phyloP scores from a whole-genome alignment of 2,329 filamentous ascomycete species.

The Colletotrichum spinosum region DNA sequence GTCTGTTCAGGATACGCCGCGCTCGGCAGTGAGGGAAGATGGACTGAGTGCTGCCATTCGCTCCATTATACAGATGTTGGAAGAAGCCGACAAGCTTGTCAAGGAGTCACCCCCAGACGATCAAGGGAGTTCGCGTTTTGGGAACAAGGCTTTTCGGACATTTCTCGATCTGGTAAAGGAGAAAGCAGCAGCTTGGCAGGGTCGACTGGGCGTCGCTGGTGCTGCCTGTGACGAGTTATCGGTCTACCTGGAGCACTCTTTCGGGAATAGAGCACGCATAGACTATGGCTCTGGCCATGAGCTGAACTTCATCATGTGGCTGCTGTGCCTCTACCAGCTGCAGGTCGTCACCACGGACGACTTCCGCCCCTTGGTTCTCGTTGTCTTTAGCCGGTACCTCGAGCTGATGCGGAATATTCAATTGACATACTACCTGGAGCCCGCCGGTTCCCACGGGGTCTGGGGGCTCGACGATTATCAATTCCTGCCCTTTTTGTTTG shows the following conservation, averaged over 20 bases:
- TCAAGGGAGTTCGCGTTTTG: slow-evolving; percentile 89
- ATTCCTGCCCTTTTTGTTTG: slow-evolving; percentile 95
- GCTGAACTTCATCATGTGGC: slow-evolving; percentile 96
- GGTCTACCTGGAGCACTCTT: slow-evolving; percentile 83
- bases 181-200: slow-evolving; percentile 72
- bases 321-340: slow-evolving; percentile 91
- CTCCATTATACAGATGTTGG: slow-evolving; percentile 76
- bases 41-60: slow-evolving; percentile 70
- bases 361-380: slow-evolving; percentile 80
- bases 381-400: slow-evolving; percentile 86
- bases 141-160: slow-evolving; percentile 89
- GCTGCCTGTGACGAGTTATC: slow-evolving; percentile 77
- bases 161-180: slow-evolving; percentile 79
- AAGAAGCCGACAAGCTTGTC: slow-evolving; percentile 75
- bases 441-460: slow-evolving; percentile 95
- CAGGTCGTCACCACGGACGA: slow-evolving; percentile 71
- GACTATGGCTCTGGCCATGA: slow-evolving; percentile 99
- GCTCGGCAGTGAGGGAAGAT: slow-evolving; percentile 69
- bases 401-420: slow-evolving; percentile 89
- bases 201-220: slow-evolving; percentile 64
- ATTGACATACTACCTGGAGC: slow-evolving; percentile 94
- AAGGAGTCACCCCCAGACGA: slow-evolving; percentile 82
- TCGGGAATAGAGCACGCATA: slow-evolving; percentile 88
- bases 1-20: slow-evolving; percentile 77
- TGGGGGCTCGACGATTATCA: slow-evolving; percentile 99